phyloP scores from a whole-genome alignment of 1,284 basidiomycete species.

The Moniliophthora roreri region DNA sequence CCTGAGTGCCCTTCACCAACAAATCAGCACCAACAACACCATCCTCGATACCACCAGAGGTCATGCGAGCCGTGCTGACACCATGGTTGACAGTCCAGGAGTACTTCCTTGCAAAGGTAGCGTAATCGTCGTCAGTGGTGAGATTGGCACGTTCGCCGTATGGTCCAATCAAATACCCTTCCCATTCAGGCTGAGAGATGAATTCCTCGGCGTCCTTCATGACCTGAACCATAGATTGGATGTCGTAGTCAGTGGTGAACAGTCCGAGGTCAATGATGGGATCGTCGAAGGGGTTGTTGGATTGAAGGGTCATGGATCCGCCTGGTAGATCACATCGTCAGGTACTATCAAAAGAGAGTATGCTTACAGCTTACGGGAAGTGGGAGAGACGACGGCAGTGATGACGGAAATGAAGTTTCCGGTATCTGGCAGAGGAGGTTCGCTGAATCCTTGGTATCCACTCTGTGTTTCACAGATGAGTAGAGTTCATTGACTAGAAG shows the following conservation, averaged over 20 bases:
- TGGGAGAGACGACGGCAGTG: constrained; percentile 14
- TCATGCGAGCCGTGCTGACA: constrained; percentile 15
- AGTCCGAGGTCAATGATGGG: constrained; percentile 31
- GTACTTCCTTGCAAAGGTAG: constrained; percentile 13
- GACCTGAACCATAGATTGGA: constrained; percentile 15
- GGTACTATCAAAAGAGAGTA: neutral
- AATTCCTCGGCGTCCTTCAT: constrained; percentile 16
- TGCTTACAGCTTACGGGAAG: constrained; percentile 14
- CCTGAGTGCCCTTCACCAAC: constrained; percentile 19
- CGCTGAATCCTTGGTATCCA: neutral
- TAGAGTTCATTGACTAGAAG: too few relatives aligned
- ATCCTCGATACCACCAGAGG: constrained; percentile 8
- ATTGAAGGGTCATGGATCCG: constrained; percentile 15
- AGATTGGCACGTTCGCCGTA: constrained; percentile 2
- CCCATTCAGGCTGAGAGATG: constrained; percentile 16
- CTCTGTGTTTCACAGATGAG: neutral
- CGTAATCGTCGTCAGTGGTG: constrained; percentile 13
- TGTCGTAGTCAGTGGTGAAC: constrained; percentile 18
- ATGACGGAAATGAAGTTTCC: constrained; percentile 17
- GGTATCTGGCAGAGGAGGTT: constrained; percentile 4
- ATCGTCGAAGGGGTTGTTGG: constrained; percentile 24
- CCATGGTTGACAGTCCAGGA: constrained; percentile 14
- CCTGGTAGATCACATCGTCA: neutral
- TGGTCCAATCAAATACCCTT: constrained; percentile 17
- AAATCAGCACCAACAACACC: constrained; percentile 18